Conservation (phyloP, 805 yeast species). For the Schizosaccharomyces pombe region DNA sequence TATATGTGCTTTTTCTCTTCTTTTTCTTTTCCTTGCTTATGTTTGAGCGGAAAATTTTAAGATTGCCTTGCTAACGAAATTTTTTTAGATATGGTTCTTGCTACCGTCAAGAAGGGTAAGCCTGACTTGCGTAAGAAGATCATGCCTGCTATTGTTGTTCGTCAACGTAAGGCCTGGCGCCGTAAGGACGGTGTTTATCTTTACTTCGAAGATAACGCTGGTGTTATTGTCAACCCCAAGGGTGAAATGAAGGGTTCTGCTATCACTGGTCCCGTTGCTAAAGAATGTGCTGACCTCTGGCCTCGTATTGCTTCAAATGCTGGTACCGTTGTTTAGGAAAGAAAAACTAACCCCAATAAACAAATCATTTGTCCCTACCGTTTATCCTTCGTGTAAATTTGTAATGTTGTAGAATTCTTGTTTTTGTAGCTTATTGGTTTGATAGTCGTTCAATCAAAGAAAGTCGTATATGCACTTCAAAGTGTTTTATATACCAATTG, state of each 20-base stretch:
- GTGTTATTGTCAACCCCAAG: constrained; percentile 99
- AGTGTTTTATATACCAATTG: no score
- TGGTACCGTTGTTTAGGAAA: constrained; percentile 99
- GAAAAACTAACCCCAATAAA: no score
- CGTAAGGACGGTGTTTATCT: constrained; percentile 99
- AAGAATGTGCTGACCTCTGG: constrained; percentile 99
- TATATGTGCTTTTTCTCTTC: no score
- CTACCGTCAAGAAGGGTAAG: constrained; percentile 99
- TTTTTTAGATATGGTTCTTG: constrained; percentile 19
- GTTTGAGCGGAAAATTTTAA: background rate
- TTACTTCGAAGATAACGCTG: constrained; percentile 99
- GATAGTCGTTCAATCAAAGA: no score
- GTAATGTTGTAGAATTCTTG: no score
- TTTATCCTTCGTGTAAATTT: no score
- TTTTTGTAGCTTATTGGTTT: no score
- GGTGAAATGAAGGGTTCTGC: constrained; percentile 99
- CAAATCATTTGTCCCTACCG: no score
- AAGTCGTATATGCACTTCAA: no score
- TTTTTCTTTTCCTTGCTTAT: background rate
- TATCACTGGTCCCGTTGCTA: constrained; percentile 99
- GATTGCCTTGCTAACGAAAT: background rate
- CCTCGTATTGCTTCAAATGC: constrained; percentile 99
- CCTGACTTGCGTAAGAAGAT: constrained; percentile 99
- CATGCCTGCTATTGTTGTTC: constrained; percentile 97
- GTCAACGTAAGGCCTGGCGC: constrained; percentile 99